Evolutionary conservation across 139 green algal genomes (phyloP), one percentile per base, ranked within the genome.

Genomic region (Ettlia oleoabundans): DNA sequence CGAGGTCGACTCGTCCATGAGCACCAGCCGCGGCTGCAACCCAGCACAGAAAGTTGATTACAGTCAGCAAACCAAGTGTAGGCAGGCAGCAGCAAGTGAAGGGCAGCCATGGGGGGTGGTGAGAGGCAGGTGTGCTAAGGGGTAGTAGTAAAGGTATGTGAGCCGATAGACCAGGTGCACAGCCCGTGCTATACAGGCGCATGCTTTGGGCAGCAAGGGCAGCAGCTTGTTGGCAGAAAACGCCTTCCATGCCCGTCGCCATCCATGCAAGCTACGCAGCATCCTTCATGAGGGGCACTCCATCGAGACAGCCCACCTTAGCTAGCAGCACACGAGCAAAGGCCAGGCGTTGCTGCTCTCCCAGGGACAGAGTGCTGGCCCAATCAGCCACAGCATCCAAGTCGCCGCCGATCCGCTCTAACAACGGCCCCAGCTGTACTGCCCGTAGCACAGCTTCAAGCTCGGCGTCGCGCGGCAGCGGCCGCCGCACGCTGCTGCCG

Each of bases 261-360:
- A 10, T 58, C 47, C n/a, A n/a, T n/a, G n/a, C n/a, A n/a, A n/a
- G n/a, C n/a, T n/a, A n/a, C n/a, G n/a, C n/a, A n/a, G n/a, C n/a
- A n/a, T n/a, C n/a, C n/a, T n/a, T n/a, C n/a, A n/a, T n/a, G n/a
- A n/a, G n/a, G n/a, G n/a, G n/a, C n/a, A n/a, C n/a, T n/a, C n/a
- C n/a, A n/a, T n/a, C n/a, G n/a, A n/a, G n/a, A 58, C 47, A 58
- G 15, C 72, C 1, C 73, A 80, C 73, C 69, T 65, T 72, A 13
- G 84, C 69, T 0, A 88, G 86, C 33, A 91, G 35, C 28, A 82
- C 63, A 1, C 96, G 88, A 13, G 95, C 96, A 90, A 99, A 99
- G 13, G 96, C 97, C 26, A 99, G 87, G 18, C 97, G 92, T 91
- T 99, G 96, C 90, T 99, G 97, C 92, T 99, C 97, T 26, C 97